Base-by-base conservation (phyloP, 2,329 filamentous ascomycete species). In the Fusarium sp. region DNA sequence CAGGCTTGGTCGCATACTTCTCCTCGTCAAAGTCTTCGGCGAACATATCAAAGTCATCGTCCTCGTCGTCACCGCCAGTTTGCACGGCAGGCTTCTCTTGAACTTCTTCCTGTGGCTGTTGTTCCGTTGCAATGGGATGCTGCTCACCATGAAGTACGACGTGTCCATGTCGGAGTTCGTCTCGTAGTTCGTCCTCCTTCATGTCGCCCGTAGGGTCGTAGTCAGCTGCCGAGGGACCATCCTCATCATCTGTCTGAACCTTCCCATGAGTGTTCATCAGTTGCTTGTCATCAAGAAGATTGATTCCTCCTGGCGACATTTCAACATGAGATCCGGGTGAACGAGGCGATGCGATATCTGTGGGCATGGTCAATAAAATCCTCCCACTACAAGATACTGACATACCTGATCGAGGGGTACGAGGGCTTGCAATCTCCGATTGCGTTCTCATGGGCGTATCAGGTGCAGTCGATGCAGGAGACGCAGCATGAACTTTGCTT, bases 201-300 rank as follows among this genome's bases (percentile, higher is more conserved):
- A 95, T 96, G 76, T 98, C 95, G 71, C 90, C 85, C 2, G 91
- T 96, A 2, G 95, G 95, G 76, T 97, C 93, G 77, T 97, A 97
- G 78, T 97, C 93, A 62, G 94, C 94, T 45, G 95, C 95, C n/a
- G 94, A 97, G 7, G 93, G 92, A 8, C 91, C 93, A 74, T 96
- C 91, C 68, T 88, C 87, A 3, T 84, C 83, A 13, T 76, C 69
- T 17, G 67, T 65, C 49, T 82, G 81, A 42, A 73, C 73, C 66
- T 83, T 80, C 36, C 81, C 83, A 72, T 88, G 85, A 7, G 77
- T 83, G 75, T 93, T 92, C 78, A 89, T 88, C 69, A 93, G 84
- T 69, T 90, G 88, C 58, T 88, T 85, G 75, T 93, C 91, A 72
- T 90, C 87, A 73, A 87, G 82, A 73, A 93, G 85, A 60, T 89